phyloP scores from a whole-genome alignment of 176 grass and related monocot species.

The Triticum dicoccoides region DNA sequence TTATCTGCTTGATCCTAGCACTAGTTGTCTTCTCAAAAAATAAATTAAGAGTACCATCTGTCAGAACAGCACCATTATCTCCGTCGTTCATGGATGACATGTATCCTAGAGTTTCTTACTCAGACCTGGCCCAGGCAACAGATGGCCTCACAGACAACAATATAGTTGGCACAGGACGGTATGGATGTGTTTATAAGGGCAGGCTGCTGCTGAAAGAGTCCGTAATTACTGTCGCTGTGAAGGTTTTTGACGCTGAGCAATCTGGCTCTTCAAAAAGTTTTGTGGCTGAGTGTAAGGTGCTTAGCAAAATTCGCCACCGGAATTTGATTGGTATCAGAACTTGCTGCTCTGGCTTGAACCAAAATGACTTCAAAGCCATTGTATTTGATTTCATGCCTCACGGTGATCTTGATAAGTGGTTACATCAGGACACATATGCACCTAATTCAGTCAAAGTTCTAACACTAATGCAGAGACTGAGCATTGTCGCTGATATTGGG shows the following conservation, averaged over 20 bases:
- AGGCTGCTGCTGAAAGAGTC: background rate
- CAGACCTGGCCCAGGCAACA: slow-evolving; percentile 24
- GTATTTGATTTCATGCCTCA: slow-evolving; percentile 49
- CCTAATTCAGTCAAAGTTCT: background rate
- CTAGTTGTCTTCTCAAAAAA: background rate
- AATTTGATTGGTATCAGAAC: slow-evolving; percentile 41
- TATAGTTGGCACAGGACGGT: slow-evolving; percentile 32
- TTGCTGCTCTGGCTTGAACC: slow-evolving; percentile 20
- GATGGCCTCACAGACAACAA: slow-evolving; percentile 18
- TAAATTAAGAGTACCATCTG: background rate
- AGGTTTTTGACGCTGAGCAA: slow-evolving; percentile 34
- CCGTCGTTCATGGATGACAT: background rate
- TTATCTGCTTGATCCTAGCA: background rate
- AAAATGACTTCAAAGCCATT: slow-evolving; percentile 47
- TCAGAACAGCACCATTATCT: background rate
- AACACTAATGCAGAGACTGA: background rate
- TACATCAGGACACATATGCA: background rate
- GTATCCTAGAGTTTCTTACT: slow-evolving; percentile 24
- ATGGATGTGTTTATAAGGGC: slow-evolving; percentile 42
- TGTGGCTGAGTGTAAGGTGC: slow-evolving; percentile 24
- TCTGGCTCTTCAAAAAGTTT: slow-evolving; percentile 33
- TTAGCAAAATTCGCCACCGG: slow-evolving; percentile 39
- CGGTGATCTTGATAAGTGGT: slow-evolving; percentile 30
- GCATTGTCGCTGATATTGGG: slow-evolving; percentile 32
- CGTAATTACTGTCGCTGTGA: slow-evolving; percentile 10